Base-by-base conservation (phyloP, 345 rosid genomes). In the Sonneratia caseolaris region DNA sequence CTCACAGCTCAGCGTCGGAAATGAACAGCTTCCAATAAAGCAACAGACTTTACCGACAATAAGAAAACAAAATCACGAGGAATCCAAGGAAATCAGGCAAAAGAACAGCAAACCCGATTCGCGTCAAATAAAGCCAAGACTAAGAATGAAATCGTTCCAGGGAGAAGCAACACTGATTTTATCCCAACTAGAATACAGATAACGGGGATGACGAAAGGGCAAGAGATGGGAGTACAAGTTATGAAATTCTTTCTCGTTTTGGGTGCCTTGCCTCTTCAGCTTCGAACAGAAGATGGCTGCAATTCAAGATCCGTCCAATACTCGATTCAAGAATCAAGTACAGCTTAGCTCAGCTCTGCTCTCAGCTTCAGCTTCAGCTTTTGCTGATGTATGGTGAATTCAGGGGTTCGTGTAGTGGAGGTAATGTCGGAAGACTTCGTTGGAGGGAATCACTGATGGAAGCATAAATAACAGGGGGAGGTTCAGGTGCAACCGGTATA, bases 1-100 rank as follows among this genome's bases (percentile, higher is more conserved):
- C 69, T 18, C 37, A 62, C 71, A 38, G 27, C 47, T 62, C 61
- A 19, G 27, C 0, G 64, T 57, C 64, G 5, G 27, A 40, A 32
- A 27, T 37, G 79, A 78, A 73, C 84, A 65, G 79, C 74, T 70
- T 74, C 76, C 81, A 79, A 82, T 73, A 83, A 86, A 85, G 91
- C 77, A 68, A 72, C 62, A 79, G 45, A 79, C 64, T 68, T 49
- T 66, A 70, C 79, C 79, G 37, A 77, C 73, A 82, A 78, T 81
- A 9, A 13, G 51, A 76, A 82, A 76, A 73, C 75, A 70, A 1
- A 35, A 74, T 68, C 73, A 74, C 66, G 70, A 27, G 76, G 68
- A 70, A 32, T 61, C 72, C 72, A 70, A 27, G 72, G 51, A 61
- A 66, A 59, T 56, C 35, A 70, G 40, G 47, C 70, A 75, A 70